Conservation (phyloP, 495 filamentous ascomycete species). For the Aspergillus panamensis region DNA sequence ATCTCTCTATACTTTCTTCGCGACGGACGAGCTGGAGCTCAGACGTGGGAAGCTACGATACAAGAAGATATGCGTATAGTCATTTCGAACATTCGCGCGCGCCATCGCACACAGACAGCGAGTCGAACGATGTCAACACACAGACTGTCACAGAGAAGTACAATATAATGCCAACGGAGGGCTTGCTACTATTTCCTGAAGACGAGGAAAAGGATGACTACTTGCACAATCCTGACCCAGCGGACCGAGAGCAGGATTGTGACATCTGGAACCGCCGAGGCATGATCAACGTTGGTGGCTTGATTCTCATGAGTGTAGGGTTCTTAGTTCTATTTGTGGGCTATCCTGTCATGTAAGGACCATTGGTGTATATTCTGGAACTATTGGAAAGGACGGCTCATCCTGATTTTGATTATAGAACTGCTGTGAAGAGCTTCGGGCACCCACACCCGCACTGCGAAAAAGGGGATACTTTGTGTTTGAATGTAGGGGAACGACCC, state of each 20-base stretch:
- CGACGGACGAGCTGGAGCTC: slow-evolving; percentile 62
- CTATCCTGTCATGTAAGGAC: slow-evolving; percentile 67
- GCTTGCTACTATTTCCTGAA: slow-evolving; percentile 66
- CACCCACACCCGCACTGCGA: slow-evolving; percentile 31
- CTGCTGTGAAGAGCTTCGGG: slow-evolving; percentile 48
- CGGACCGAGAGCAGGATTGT: slow-evolving; percentile 62
- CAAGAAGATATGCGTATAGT: slow-evolving; percentile 37
- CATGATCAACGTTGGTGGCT: slow-evolving; percentile 62
- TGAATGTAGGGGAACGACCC: slow-evolving; percentile 54
- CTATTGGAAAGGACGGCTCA: not conserved
- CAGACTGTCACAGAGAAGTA: slow-evolving; percentile 78
- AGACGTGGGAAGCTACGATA: slow-evolving; percentile 53
- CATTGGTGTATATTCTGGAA: too few relatives aligned
- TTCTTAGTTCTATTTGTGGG: slow-evolving; percentile 67
- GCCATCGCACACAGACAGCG: slow-evolving; percentile 59
- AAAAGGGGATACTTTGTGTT: slow-evolving; percentile 50
- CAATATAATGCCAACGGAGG: slow-evolving; percentile 70
- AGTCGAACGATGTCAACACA: slow-evolving; percentile 66
- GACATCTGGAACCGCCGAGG: slow-evolving; percentile 67
- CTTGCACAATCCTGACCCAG: slow-evolving; percentile 67
- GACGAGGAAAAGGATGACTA: slow-evolving; percentile 79
- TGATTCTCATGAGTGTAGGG: slow-evolving; percentile 59
- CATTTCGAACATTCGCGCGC: slow-evolving; percentile 55
- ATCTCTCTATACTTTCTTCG: slow-evolving; percentile 40
- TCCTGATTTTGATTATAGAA: slow-evolving; percentile 35